Conservation (phyloP, 352 stramenopile species). For the Globisporangium rhizosaccharum region DNA sequence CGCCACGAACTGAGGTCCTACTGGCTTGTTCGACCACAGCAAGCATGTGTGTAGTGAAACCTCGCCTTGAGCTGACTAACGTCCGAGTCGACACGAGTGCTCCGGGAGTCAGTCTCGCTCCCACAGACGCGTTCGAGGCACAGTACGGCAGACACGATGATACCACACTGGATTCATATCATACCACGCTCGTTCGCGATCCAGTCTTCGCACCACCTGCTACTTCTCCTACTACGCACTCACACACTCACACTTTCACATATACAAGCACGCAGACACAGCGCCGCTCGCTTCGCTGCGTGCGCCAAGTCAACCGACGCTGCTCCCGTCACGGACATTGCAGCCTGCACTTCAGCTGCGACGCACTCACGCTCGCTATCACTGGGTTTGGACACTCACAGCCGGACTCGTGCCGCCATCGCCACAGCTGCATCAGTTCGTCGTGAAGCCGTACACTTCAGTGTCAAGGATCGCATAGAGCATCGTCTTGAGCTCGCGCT, state of each 20-base stretch:
- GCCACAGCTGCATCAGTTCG: constrained; percentile 20
- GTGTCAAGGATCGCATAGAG: constrained; percentile 58
- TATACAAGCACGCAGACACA: not conserved
- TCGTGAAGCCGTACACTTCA: constrained; percentile 69
- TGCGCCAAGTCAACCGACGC: not conserved
- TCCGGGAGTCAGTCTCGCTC: too few species aligned
- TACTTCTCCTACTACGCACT: not conserved
- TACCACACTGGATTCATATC: not conserved
- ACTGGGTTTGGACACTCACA: too few species aligned
- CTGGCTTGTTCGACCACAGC: too few species aligned
- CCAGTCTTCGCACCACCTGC: not conserved
- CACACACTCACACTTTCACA: not conserved
- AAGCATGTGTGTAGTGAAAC: too few species aligned
- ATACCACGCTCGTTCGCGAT: not conserved
- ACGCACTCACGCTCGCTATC: too few species aligned
- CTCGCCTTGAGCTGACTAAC: too few species aligned
- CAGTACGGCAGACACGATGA: not conserved
- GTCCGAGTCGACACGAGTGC: too few species aligned
- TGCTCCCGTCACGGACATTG: not conserved
- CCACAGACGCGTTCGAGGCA: not conserved
- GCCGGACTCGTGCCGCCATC: too few species aligned
- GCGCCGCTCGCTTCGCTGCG: too few species aligned
- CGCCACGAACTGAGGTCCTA: too few species aligned
- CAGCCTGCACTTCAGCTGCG: too few species aligned
- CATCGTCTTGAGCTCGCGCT: constrained; percentile 72